Evolutionary conservation across 805 yeast species (phyloP).

Genomic region (Candida coquimbonensis): DNA sequence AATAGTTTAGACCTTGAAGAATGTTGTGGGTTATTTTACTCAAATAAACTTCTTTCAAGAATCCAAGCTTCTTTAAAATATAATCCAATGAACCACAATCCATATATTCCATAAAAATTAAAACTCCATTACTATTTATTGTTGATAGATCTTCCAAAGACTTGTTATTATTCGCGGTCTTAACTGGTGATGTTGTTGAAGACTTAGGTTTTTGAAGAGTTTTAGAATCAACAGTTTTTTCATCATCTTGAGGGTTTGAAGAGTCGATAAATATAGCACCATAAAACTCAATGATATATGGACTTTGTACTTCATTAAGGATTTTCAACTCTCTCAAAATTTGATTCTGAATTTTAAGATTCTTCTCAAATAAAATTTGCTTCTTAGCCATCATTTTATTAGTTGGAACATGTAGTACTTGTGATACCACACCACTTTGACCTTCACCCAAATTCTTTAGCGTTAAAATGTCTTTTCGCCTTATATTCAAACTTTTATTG

Average conservation of each 20-base stretch:
- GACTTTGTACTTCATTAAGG: constrained; percentile 81
- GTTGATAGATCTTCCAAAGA: constrained; percentile 15
- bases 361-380: constrained; percentile 77
- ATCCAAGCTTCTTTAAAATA: constrained; percentile 53
- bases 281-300: constrained; percentile 80
- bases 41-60: constrained; percentile 60
- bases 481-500: constrained; percentile 45
- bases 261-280: constrained; percentile 73
- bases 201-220: not conserved
- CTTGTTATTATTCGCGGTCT: constrained; percentile 1
- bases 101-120: constrained; percentile 93
- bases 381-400: constrained; percentile 88
- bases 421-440: constrained; percentile 86
- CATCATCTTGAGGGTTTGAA: constrained; percentile 1
- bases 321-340: constrained; percentile 84
- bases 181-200: constrained; percentile 1
- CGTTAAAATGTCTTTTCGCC: constrained; percentile 62
- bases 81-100: constrained; percentile 91
- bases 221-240: not conserved
- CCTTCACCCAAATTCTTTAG: constrained; percentile 84
- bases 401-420: constrained; percentile 83
- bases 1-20: constrained; percentile 70
- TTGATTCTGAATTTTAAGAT: constrained; percentile 71
- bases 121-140: constrained; percentile 51
- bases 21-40: constrained; percentile 72